Base-by-base conservation (phyloP, 169 alveolate genomes). In the Miamiensis avidus region DNA sequence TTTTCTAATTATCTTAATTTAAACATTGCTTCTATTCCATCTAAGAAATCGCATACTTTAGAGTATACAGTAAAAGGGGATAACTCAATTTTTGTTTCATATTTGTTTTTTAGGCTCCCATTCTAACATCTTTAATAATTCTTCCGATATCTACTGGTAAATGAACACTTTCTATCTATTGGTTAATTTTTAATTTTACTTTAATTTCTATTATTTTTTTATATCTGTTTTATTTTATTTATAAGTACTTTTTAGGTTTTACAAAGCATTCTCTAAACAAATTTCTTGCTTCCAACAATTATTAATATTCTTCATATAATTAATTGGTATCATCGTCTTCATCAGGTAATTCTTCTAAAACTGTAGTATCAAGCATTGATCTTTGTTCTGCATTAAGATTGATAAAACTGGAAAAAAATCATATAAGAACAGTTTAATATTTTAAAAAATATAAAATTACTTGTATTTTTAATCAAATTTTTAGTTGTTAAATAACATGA, bases 401-500 rank as follows among this genome's bases (percentile, higher is more conserved):
- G 4, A 20, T 49, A 49, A 49, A 49, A 11, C 69, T 49, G 20
- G 20, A 49, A 11, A 49, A 49, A 49, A 11, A 49, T 49, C 20
- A 49, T 11, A 49, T 11, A 49, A 49, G 20, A 49, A 11, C 20
- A 49, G 4, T 49, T 49, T 49, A 49, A 11, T 49, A 49, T 11
- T 20, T 49, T 11, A 11, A 49, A 49, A 49, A 11, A 49, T 49
- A 49, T 49, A 49, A 49, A 49, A 11, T 49, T 49, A 49, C 69
- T 49, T 49, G 69, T 49, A 49, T 4, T 49, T 49, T 49, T 49
- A 4, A 11, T 4, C 69, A 49, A 94, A 98, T 86, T 85, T 94
- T 96, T 91, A 98, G 92, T 85, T 98, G 88, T 85, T 97, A 99
- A 30, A 98, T 89, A 74, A 93, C 96, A 89, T 98, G 99, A 94